Evolutionary conservation across 768 basidiomycete genomes (phyloP).

Genomic region (Lentinula sp.): DNA sequence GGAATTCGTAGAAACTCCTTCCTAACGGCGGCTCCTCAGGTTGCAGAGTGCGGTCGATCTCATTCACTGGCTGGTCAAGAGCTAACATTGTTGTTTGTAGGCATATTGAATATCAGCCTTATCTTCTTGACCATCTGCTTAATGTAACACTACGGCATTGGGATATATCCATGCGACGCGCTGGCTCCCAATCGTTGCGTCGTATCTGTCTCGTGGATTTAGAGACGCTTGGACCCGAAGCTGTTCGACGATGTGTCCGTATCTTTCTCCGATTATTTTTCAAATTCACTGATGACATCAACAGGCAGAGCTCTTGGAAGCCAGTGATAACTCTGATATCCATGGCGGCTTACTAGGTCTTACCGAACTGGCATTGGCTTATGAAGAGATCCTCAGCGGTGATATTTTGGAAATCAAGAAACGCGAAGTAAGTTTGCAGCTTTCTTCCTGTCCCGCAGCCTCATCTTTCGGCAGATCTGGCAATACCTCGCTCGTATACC

Average conservation of each 20-base stretch:
- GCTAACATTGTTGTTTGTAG: conserved; percentile 30
- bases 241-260: conserved; percentile 48
- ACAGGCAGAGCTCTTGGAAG: conserved; percentile 52
- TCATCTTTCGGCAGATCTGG: conserved; percentile 50
- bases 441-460: neutral
- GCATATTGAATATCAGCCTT: conserved; percentile 67
- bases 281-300: neutral
- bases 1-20: conserved; percentile 82
- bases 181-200: conserved; percentile 72
- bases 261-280: neutral
- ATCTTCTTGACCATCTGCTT: conserved; percentile 67
- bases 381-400: conserved; percentile 25
- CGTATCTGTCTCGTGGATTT: conserved; percentile 62
- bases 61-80: neutral
- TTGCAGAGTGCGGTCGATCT: conserved; percentile 65
- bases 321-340: conserved; percentile 62
- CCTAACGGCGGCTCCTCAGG: conserved; percentile 76
- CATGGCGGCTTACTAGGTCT: conserved; percentile 81
- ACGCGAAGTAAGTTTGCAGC: conserved; percentile 35
- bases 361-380: conserved; percentile 65
- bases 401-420: conserved; percentile 28
- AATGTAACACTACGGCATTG: conserved; percentile 80
- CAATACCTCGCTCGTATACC: conserved; percentile 49
- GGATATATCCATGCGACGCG: conserved; percentile 74
- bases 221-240: conserved; percentile 40